Evolutionary conservation across 805 yeast genomes (phyloP).

Genomic region (Starmerella apis): DNA sequence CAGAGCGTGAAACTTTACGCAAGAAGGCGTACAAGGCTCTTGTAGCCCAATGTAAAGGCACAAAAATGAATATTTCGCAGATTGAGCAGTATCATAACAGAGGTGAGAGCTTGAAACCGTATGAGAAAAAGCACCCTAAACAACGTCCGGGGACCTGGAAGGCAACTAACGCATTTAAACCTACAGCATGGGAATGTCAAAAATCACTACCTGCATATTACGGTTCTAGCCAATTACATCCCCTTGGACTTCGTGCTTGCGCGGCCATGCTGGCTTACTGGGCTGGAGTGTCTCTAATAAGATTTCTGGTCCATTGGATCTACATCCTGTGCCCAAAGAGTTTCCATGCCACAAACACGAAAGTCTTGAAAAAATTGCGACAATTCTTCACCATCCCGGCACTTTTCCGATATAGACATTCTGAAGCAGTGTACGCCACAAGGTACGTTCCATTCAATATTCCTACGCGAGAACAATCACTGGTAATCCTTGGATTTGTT

Average conservation of each 20-base stretch:
- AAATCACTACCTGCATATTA: neutral
- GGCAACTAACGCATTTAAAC: neutral
- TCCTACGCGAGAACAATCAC: slow-evolving; percentile 37
- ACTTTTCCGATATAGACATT: slow-evolving; percentile 25
- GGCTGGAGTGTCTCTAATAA: neutral
- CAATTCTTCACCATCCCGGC: slow-evolving; percentile 27
- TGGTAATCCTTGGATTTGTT: slow-evolving; percentile 31
- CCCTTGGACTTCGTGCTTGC: neutral
- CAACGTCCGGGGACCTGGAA: neutral
- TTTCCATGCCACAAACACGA: neutral
- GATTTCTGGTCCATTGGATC: neutral
- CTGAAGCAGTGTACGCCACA: slow-evolving; percentile 8
- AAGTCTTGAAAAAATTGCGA: neutral
- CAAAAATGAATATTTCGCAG: neutral
- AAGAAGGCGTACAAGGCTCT: neutral
- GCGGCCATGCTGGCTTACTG: neutral
- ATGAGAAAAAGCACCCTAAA: neutral
- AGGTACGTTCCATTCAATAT: slow-evolving; percentile 20
- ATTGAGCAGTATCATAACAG: neutral
- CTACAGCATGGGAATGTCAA: neutral
- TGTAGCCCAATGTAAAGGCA: neutral
- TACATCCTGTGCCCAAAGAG: neutral
- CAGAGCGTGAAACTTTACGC: neutral
- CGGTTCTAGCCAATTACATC: neutral
- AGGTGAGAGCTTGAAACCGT: neutral